phyloP scores from a whole-genome alignment of 305 asterid genomes.

The Solanum hybrid region DNA sequence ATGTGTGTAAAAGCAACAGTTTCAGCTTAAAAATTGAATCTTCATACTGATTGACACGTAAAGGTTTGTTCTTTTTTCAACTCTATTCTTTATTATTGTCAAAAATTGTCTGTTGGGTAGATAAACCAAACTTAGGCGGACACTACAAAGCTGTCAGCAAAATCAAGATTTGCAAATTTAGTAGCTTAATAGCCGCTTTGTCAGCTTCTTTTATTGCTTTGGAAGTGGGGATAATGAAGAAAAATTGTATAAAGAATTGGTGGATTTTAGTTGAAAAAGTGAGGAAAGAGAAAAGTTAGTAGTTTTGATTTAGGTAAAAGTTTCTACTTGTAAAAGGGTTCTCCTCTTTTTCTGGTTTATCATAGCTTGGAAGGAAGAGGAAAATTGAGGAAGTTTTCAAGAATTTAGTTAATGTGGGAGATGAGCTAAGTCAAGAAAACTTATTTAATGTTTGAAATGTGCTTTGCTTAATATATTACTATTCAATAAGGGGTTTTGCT shows the following conservation, averaged over 20 bases:
- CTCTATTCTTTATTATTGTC: background rate
- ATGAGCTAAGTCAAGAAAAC: constrained; percentile 7
- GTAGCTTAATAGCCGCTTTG: background rate
- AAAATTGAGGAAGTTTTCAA: constrained; percentile 11
- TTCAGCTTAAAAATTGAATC: background rate
- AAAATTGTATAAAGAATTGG: constrained; percentile 6
- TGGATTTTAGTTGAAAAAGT: constrained; percentile 18
- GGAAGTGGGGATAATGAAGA: constrained; percentile 5
- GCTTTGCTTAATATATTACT: background rate
- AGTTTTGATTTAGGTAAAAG: constrained; percentile 51
- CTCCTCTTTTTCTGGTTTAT: constrained; percentile 12
- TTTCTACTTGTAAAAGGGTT: background rate
- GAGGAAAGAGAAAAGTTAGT: constrained; percentile 17
- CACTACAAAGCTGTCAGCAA: constrained; percentile 28
- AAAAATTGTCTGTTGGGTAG: constrained; percentile 48
- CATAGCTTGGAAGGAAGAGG: constrained; percentile 18
- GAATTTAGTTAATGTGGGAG: constrained; percentile 14
- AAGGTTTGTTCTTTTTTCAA: constrained; percentile 22
- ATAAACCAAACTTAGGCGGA: constrained; percentile 72
- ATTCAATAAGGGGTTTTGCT: background rate
- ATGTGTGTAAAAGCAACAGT: background rate
- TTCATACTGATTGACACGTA: constrained; percentile 24
- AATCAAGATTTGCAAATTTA: background rate
- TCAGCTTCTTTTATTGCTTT: background rate
- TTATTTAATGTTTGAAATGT: background rate